A percentile compares a stretch with the other conserved stretches of the same genome.
These are phyloP conservation scores for Capsicum rhomboideum DNA, from an alignment of 257 asterid species.

Conservation along the genomic window DNA sequence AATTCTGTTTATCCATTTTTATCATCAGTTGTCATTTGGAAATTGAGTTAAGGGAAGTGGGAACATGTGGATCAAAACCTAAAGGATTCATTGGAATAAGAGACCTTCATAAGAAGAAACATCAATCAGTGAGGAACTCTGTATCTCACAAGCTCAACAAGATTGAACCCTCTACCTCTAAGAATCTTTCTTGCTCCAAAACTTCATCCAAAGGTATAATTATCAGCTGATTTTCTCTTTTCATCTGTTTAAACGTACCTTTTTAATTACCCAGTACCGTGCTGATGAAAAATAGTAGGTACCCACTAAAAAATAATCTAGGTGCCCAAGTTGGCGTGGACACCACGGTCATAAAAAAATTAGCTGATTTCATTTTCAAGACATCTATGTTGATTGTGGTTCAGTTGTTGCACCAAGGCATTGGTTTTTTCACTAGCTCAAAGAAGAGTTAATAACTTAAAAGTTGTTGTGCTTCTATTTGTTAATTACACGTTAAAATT, in stretches of 20 bases:
- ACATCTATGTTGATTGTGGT: not conserved
- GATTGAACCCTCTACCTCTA: slow-evolving; percentile 55
- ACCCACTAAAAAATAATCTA: not conserved
- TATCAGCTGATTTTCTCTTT: not conserved
- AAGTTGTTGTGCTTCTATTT: not conserved
- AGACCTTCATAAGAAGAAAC: slow-evolving; percentile 23
- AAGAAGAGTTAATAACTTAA: not conserved
- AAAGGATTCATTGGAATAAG: slow-evolving; percentile 47
- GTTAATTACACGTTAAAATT: not conserved
- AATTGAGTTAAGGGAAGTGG: slow-evolving; percentile 25
- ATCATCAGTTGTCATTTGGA: not conserved
- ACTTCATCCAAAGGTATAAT: slow-evolving; percentile 67
- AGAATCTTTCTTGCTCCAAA: slow-evolving; percentile 46
- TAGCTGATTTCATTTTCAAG: not conserved
- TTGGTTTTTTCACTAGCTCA: not conserved
- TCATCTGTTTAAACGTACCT: not conserved
- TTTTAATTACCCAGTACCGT: too few relatives aligned
- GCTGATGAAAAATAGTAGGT: not conserved
- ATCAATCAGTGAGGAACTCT: slow-evolving; percentile 26
- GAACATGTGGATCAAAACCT: slow-evolving; percentile 71
- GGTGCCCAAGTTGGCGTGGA: not conserved
- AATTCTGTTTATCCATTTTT: not conserved
- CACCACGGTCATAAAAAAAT: too few relatives aligned
- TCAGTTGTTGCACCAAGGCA: not conserved
- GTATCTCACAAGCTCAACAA: slow-evolving; percentile 29